These are phyloP conservation scores for Talaromyces sp. DNA, from an alignment of 2,329 filamentous ascomycete species.

Conservation along the genomic window DNA sequence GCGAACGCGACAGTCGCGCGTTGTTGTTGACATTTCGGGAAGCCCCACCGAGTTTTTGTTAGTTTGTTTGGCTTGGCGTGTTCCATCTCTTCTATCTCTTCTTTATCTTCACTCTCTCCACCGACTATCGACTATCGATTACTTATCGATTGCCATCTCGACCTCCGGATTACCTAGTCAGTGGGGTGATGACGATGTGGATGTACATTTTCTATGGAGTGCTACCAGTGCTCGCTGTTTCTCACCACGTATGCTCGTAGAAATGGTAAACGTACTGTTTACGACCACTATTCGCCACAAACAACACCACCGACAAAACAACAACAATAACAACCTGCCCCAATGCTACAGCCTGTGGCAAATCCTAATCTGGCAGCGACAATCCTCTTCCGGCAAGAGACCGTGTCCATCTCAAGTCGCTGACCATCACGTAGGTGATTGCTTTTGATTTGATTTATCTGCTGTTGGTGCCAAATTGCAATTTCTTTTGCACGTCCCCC, in stretches of 20 bases:
- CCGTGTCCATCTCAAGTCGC: not conserved
- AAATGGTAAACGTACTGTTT: not conserved
- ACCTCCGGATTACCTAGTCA: not conserved
- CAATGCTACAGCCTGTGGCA: not conserved
- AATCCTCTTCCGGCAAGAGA: not conserved
- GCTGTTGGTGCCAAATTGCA: not conserved
- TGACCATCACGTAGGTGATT: not conserved
- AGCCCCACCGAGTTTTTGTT: not conserved
- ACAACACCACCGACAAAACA: not conserved
- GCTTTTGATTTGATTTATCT: constrained; percentile 3
- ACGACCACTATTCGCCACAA: not conserved
- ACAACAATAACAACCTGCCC: not conserved
- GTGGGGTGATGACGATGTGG: not conserved
- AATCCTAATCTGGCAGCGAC: not conserved
- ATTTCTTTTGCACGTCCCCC: not conserved
- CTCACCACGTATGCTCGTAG: not conserved
- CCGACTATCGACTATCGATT: constrained; percentile 4
- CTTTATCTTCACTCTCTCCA: constrained; percentile 1
- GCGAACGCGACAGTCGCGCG: constrained; percentile 5
- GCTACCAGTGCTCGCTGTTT: not conserved
- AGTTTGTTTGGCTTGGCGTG: constrained; percentile 7
- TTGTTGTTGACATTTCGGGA: constrained; percentile 16
- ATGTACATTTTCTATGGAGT: not conserved
- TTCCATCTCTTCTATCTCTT: not conserved
- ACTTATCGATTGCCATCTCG: constrained; percentile 1